Conservation (phyloP, 2,329 filamentous ascomycete species). For the Phaeosphaeria sp. region DNA sequence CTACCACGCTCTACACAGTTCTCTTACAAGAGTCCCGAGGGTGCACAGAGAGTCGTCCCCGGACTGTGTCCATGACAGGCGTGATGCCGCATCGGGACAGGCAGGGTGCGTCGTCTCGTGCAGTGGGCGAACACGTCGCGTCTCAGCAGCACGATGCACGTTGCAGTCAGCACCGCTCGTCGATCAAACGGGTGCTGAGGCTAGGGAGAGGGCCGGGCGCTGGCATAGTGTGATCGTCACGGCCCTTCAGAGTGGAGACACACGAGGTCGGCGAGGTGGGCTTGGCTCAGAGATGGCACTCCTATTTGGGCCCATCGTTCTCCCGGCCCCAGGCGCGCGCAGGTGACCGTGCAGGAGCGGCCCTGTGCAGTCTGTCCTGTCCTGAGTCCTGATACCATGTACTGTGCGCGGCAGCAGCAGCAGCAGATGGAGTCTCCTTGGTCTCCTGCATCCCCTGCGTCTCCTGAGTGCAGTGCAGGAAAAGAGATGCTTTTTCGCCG, state of each 20-base stretch:
- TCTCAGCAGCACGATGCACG: constrained; percentile 34
- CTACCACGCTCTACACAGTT: no score
- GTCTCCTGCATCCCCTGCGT: no score
- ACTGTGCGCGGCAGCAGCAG: no score
- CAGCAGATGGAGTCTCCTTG: no score
- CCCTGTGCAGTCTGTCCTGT: no score
- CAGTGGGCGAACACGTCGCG: constrained; percentile 11
- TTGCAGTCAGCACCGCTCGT: constrained; percentile 38
- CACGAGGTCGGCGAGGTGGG: constrained; percentile 46
- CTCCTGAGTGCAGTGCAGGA: no score
- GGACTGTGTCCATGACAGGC: background rate
- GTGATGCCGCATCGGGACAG: background rate
- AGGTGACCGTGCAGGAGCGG: background rate
- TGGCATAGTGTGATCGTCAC: constrained; percentile 42
- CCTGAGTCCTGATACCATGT: no score
- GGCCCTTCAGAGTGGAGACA: constrained; percentile 26
- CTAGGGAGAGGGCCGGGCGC: constrained; percentile 38
- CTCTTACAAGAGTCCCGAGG: no score
- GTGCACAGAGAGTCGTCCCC: background rate
- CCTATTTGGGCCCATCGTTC: constrained; percentile 37
- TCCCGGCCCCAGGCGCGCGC: constrained; percentile 18
- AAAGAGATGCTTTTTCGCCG: no score
- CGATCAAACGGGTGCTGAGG: constrained; percentile 50
- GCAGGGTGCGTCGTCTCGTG: background rate
- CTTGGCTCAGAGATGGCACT: constrained; percentile 32